These are phyloP conservation scores for Dictyostelium intermedium DNA, from an alignment of 78 protist genomes.

Conservation along the genomic window DNA sequence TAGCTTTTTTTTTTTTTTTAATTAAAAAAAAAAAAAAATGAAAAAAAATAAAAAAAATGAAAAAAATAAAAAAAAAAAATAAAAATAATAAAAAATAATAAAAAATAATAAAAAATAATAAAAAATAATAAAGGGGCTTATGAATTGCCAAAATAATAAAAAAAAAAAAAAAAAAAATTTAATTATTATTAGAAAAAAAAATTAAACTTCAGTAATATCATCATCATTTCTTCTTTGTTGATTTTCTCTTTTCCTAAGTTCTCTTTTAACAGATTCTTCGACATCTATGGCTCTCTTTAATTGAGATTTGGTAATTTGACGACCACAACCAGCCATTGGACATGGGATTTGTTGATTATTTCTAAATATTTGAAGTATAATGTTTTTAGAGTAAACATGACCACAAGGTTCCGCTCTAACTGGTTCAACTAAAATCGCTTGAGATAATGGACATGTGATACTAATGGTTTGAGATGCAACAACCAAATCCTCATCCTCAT, in stretches of 20 bases:
- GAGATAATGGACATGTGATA: conserved; percentile 50
- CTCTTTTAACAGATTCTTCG: conserved; percentile 16
- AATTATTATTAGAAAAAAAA: too few species aligned
- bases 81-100: neutral
- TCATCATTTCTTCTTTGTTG: conserved; percentile 18
- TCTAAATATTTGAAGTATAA: neutral
- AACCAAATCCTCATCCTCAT: conserved; percentile 33
- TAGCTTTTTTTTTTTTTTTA: neutral
- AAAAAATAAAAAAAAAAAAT: neutral
- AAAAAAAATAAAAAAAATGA: neutral
- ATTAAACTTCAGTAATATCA: conserved; percentile 50
- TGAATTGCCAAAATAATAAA: too few species aligned
- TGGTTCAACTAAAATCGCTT: conserved; percentile 17
- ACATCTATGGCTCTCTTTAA: neutral
- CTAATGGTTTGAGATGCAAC: conserved; percentile 53
- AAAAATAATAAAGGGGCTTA: neutral
- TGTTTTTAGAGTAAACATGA: conserved; percentile 26
- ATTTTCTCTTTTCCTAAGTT: conserved; percentile 33
- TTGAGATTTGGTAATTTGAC: neutral
- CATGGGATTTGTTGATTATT: neutral
- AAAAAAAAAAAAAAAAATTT: too few species aligned
- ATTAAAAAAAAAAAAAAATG: neutral
- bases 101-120: neutral
- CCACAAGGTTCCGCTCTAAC: conserved; percentile 12
- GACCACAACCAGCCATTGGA: conserved; percentile 44